Percentiles rank a stretch among this genome's conserved stretches.
Conservation (phyloP, 305 asterid genomes). For the Striga hermonthica region DNA sequence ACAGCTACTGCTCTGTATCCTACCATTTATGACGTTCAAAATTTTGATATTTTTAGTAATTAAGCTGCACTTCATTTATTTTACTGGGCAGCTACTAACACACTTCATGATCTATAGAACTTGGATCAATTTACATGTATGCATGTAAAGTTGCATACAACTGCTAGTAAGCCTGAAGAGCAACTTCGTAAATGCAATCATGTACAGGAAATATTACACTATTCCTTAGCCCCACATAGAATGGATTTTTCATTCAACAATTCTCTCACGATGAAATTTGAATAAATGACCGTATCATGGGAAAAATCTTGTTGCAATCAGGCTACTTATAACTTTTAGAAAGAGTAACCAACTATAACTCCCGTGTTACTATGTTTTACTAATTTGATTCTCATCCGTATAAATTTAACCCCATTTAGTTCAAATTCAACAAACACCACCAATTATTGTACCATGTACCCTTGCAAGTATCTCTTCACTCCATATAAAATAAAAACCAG, state of each 20-base stretch:
- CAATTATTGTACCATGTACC: conserved; percentile 8
- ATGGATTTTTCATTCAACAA: background rate
- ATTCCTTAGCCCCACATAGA: conserved; percentile 4
- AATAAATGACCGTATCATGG: background rate
- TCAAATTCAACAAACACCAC: conserved; percentile 15
- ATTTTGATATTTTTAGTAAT: no score
- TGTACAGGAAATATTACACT: conserved; percentile 5
- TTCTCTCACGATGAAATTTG: conserved; percentile 3
- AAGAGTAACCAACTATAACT: background rate
- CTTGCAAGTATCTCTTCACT: conserved; percentile 5
- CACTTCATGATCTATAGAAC: conserved; percentile 4
- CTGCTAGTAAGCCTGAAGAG: background rate
- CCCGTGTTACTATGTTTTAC: background rate
- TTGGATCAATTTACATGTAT: conserved; percentile 16
- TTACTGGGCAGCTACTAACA: background rate
- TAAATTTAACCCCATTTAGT: conserved; percentile 10
- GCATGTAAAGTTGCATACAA: conserved; percentile 12
- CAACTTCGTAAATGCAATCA: no score
- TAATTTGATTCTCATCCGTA: background rate
- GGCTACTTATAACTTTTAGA: conserved; percentile 7
- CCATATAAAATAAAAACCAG: conserved; percentile 16
- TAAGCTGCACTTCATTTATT: background rate
- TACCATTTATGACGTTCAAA: no score
- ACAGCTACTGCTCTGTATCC: no score
- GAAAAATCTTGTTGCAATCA: conserved; percentile 20